Percentiles rank a stretch among this genome's conserved stretches.
Evolutionary conservation across 352 stramenopile species (phyloP).

Genomic region (Phytophthora cryptogea): DNA sequence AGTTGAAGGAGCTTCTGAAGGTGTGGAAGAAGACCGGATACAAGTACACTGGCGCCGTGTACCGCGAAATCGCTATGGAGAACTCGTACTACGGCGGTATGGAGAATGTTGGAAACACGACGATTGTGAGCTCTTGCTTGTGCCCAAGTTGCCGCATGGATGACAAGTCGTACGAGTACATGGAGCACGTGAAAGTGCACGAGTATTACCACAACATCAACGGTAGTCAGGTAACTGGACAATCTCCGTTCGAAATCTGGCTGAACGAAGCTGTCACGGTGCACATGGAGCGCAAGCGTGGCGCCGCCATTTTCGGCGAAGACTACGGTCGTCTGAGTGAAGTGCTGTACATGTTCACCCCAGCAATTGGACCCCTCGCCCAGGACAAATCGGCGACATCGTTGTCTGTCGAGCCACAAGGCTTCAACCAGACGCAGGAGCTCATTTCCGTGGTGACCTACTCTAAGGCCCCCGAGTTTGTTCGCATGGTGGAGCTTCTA

Average conservation of each 20-base stretch:
- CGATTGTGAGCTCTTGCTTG: constrained; percentile 75
- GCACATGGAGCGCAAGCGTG: constrained; percentile 80
- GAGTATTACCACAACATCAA: constrained; percentile 90
- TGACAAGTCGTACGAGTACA: constrained; percentile 80
- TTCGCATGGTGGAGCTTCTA: constrained; percentile 79
- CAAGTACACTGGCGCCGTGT: constrained; percentile 83
- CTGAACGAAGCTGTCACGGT: constrained; percentile 83
- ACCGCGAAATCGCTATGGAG: constrained; percentile 84
- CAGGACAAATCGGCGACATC: constrained; percentile 74
- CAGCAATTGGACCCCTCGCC: constrained; percentile 67
- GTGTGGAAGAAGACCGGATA: constrained; percentile 82
- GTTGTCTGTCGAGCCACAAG: constrained; percentile 70
- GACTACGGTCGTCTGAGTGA: constrained; percentile 76
- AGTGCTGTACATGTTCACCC: constrained; percentile 77
- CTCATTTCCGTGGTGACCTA: constrained; percentile 82
- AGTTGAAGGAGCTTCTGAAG: constrained; percentile 69
- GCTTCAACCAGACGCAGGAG: constrained; percentile 82
- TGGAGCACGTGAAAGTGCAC: constrained; percentile 84
- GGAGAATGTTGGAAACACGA: constrained; percentile 86
- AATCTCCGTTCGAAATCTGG: constrained; percentile 84
- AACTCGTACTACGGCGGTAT: constrained; percentile 86
- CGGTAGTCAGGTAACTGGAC: constrained; percentile 75
- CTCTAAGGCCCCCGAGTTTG: constrained; percentile 79
- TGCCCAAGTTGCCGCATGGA: constrained; percentile 79
- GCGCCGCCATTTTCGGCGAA: constrained; percentile 62